Percentiles rank a stretch among this genome's conserved stretches.
Conservation (phyloP, 2,329 filamentous ascomycete genomes). For the Botryotinia globosa region DNA sequence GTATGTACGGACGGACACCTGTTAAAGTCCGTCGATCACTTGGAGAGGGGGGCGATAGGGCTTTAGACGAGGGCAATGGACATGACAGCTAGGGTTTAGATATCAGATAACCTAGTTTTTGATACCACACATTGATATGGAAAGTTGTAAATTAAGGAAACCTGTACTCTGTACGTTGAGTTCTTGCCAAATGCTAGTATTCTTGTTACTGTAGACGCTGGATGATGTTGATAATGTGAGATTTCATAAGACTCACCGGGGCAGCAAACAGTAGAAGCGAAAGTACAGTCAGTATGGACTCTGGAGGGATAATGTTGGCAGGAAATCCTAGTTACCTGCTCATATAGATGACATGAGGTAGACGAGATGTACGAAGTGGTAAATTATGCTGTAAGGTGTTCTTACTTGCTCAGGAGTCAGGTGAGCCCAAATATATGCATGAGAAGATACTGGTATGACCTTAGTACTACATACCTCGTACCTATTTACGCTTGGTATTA, state of each 20-base stretch:
- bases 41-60: background rate
- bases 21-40: constrained; percentile 8
- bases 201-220: background rate
- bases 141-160: background rate
- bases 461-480: background rate
- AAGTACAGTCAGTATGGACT: background rate
- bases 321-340: background rate
- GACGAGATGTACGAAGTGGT: background rate
- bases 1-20: constrained; percentile 7
- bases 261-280: background rate
- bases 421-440: background rate
- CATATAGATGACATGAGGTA: background rate
- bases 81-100: background rate
- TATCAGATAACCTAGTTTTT: background rate
- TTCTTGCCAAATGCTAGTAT: background rate
- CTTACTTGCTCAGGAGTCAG: background rate
- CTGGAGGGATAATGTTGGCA: background rate
- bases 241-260: background rate
- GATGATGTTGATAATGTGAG: background rate
- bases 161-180: background rate
- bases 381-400: background rate
- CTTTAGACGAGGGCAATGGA: background rate
- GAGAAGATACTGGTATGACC: background rate
- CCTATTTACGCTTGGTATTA: background rate
- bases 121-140: background rate